Evolutionary conservation across 257 asterid genomes (phyloP), one percentile per base, ranked within the genome.

Genomic region (Nicotiana tabacum): DNA sequence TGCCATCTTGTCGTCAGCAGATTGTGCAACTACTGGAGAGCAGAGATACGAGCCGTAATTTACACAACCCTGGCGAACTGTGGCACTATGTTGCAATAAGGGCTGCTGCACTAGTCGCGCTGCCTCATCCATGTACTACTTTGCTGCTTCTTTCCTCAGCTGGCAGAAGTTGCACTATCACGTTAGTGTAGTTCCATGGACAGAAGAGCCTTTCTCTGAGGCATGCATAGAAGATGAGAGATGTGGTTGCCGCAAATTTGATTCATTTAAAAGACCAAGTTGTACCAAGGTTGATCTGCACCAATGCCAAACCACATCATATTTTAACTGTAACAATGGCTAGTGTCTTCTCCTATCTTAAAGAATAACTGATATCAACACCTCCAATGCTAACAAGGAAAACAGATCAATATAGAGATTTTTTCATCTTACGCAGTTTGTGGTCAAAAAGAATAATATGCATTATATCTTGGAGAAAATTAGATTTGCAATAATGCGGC

Each of bases 231-330:
- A 85, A 57, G 92, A 77, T 32, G 80, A 29, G 33, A 70, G 86
- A 18, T 88, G 91, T n/a, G 90, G 82, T 72, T 88, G 90, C 78
- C 82, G 91, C 83, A 82, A 17, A 66, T 87, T 83, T 6, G 89
- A 80, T 86, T 90, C 93, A 48, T 88, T 70, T 58, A 89, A 89
- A 69, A 94, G 92, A 83, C 96, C 97, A 81, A 94, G 97, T 67
- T 90, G 83, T 78, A 35, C 88, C 16, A 90, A 85, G 4, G 89
- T 88, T 51, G 97, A 84, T 90, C 99, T 95, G 96, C 84, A 30
- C 51, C 61, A 67, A 77, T 29, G 78, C 30, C 66, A 68, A 81
- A 76, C 64, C 33, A 15, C 4, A 53, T 53, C 6, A 53, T 53
- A 53, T 13, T 53, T 53, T 53, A 53, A 53, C 58, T 13, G 18